Percentiles rank a stretch among this genome's conserved stretches.
phyloP scores from a whole-genome alignment of 2,329 filamentous ascomycete genomes.

The Aureobasidium sp. region DNA sequence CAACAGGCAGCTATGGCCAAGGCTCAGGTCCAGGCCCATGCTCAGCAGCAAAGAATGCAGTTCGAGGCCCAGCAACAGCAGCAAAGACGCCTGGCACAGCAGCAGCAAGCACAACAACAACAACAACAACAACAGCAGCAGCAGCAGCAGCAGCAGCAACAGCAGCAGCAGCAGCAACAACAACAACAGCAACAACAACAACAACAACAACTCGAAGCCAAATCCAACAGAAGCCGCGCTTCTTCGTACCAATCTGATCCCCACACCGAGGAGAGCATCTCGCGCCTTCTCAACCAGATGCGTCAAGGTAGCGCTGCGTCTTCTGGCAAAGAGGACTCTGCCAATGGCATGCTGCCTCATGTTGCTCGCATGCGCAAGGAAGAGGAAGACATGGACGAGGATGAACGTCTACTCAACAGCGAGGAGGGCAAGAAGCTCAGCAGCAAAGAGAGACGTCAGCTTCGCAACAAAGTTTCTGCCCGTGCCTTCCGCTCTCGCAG shows the following conservation, averaged over 20 bases:
- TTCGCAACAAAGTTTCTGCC: conserved; percentile 98
- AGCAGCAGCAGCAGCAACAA: conserved; percentile 30
- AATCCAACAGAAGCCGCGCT: conserved; percentile 28
- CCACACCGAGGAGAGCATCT: conserved; percentile 76
- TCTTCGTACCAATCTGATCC: conserved; percentile 36
- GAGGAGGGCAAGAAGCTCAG: conserved; percentile 99
- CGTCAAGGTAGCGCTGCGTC: conserved; percentile 59
- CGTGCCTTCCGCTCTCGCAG: conserved; percentile 94
- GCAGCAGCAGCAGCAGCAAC: too few species aligned
- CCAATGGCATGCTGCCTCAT: conserved; percentile 47
- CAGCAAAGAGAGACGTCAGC: conserved; percentile 90
- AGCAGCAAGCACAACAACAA: conserved; percentile 25
- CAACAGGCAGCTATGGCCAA: conserved; percentile 55
- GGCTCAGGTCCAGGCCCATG: conserved; percentile 27
- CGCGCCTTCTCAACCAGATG: conserved; percentile 86
- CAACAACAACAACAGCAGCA: conserved; percentile 22
- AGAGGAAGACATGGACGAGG: conserved; percentile 97
- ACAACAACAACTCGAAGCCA: conserved; percentile 32
- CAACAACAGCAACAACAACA: conserved; percentile 23
- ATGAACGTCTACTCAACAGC: conserved; percentile 85
- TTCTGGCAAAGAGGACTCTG: conserved; percentile 38
- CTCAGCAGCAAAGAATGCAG: conserved; percentile 36
- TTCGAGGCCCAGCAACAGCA: conserved; percentile 26
- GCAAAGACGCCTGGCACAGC: conserved; percentile 21
- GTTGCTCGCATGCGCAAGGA: conserved; percentile 76